Evolutionary conservation across 345 rosid species (phyloP), one percentile per base, ranked within the genome.

Genomic region (Ceriops zippeliana): DNA sequence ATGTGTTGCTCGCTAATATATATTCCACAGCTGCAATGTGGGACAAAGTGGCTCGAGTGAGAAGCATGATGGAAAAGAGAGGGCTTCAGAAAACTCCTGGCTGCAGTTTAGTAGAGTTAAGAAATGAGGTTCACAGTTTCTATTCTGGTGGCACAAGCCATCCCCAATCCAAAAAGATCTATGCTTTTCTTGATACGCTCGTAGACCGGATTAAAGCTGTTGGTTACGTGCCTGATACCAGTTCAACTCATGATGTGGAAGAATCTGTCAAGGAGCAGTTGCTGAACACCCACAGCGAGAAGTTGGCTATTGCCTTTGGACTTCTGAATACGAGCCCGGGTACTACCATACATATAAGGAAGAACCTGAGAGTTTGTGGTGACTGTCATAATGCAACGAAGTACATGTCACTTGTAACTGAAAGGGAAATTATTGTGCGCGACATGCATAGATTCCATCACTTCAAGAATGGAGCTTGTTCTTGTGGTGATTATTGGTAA

Each of bases 401-500:
- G 56, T 76, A 76, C 49, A 71, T 76, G 54, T 71, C 79, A 31
- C 72, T 66, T 34, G 79, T 71, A 10, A 76, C 75, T 11, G 52
- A 53, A 27, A 22, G 75, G 65, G 79, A 76, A 49, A 76, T 76
- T 27, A 66, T 76, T 16, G 79, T 76, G 30, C 79, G 79, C 6
- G 79, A 76, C 46, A 76, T 76, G 75, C 79, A 76, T 47, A 71
- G 79, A 65, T 76, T 76, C 67, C 79, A 76, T 61, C 79, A 71
- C 53, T 76, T 76, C 65, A 66, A 67, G 32, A 52, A 76, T 26
- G 79, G 78, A 60, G 19, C 30, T 53, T 76, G 79, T 66, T 76
- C 79, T 20, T 76, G 75, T 66, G 75, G 79, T 22, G 79, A 76
- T 57, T 76, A 76, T 28, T 76, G 79, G 79, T 76, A 38, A 70